phyloP scores from a whole-genome alignment of 192 early-diverging fungal genomes.

The Podila minutissima region DNA sequence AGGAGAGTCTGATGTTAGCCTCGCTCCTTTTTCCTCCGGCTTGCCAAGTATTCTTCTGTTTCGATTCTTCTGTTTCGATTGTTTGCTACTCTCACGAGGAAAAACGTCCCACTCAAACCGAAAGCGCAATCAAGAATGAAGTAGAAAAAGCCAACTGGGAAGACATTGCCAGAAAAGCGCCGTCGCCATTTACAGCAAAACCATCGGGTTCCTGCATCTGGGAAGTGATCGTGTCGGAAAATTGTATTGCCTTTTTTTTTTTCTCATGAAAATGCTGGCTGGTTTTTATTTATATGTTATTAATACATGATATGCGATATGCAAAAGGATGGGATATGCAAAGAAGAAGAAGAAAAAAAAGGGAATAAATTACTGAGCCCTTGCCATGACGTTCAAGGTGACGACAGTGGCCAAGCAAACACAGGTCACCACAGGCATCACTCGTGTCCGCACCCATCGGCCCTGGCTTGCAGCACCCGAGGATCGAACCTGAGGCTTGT shows the following conservation, averaged over 20 bases:
- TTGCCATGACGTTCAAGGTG: conserved; percentile 17
- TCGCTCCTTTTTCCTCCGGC: too few species aligned
- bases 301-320: not conserved
- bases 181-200: too few species aligned
- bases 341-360: not conserved
- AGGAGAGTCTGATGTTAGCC: too few species aligned
- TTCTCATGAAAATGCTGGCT: not conserved
- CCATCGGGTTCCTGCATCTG: too few species aligned
- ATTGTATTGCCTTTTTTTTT: not conserved
- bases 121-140: too few species aligned
- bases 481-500: not conserved
- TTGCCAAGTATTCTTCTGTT: too few species aligned
- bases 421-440: conserved; percentile 33
- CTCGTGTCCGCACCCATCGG: conserved; percentile 32
- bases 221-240: too few species aligned
- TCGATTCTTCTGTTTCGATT: too few species aligned
- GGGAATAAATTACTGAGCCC: conserved; percentile 1
- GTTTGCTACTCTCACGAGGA: too few species aligned
- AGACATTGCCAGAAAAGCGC: too few species aligned
- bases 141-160: too few species aligned
- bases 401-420: conserved; percentile 25
- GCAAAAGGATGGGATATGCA: not conserved
- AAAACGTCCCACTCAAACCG: too few species aligned
- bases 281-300: not conserved
- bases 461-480: conserved; percentile 14